Base-by-base conservation (phyloP, 2,329 filamentous ascomycete genomes). In the Cordyceps pruinosa region DNA sequence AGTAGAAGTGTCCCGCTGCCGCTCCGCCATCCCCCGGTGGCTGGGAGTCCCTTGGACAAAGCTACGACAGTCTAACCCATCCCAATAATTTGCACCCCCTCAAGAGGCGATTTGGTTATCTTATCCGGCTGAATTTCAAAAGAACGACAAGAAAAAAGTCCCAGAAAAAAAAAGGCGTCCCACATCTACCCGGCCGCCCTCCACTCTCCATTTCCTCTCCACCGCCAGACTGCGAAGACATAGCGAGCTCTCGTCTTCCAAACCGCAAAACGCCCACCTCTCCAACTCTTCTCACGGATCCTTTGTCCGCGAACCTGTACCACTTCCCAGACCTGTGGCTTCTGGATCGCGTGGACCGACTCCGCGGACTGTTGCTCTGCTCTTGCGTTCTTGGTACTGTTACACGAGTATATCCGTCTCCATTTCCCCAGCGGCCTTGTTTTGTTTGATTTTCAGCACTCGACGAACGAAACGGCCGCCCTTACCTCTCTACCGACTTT, bases 121-220 rank as follows among this genome's bases (percentile, higher is more conserved):
- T 54, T 30, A 55, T 47, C 25, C 42, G 12, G 35, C 23, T 30
- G 42, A 35, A 47, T 37, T 44, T 26, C 21, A 42, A 23, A 25
- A 26, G 51, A 44, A 19, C n/a, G 12, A 41, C n/a, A 34, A 21
- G 21, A 56, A 55, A 55, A 54, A 56, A 26, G 25, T 32, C 19
- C 26, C 32, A 41, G 17, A 39, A 47, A 47, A 25, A 34, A 26
- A 23, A 54, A 30, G 30, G 26, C 15, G 53, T 47, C 44, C 53
- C 56, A 58, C 56, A 58, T 53, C 42, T 53, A 58, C 56, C 56
- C 56, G 44, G 32, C 49, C 49, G 42, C 49, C 35, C 34, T 58
- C 49, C 48, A 50, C 45, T 21, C 45, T 39, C 30, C 26, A 47
- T 52, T 58, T 53, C 17, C 49, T 42, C 49, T 53, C 56, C 49